A percentile compares a stretch with the other conserved stretches of the same genome.
These are phyloP conservation scores for Starmerella apicola DNA, from an alignment of 805 yeast species.

Conservation along the genomic window DNA sequence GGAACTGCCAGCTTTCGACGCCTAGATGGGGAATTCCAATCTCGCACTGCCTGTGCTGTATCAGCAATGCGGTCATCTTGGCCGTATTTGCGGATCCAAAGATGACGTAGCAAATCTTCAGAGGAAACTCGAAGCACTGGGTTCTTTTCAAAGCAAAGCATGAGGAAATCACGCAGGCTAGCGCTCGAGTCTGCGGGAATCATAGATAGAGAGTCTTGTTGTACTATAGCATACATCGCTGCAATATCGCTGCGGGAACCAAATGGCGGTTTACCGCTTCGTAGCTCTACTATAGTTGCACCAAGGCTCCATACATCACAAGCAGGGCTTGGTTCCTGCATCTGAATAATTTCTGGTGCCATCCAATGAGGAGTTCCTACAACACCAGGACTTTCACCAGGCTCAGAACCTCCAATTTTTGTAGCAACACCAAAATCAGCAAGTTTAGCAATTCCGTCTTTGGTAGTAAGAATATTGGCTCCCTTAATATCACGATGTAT, in stretches of 20 bases:
- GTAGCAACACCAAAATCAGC: conserved; percentile 75
- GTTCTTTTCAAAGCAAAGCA: conserved; percentile 59
- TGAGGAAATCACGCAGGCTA: conserved; percentile 43
- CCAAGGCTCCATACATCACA: conserved; percentile 83
- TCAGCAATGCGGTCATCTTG: conserved; percentile 6
- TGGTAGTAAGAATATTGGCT: conserved; percentile 54
- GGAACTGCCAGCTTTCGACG: conserved; percentile 18
- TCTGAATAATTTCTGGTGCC: conserved; percentile 90
- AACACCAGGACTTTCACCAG: conserved; percentile 23
- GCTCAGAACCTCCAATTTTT: conserved; percentile 16
- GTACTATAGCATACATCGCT: conserved; percentile 71
- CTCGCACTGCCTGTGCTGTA: conserved; percentile 24
- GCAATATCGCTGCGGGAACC: conserved; percentile 64
- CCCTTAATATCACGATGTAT: conserved; percentile 71
- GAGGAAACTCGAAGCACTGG: conserved; percentile 51
- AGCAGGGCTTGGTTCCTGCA: conserved; percentile 63
- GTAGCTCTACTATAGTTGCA: conserved; percentile 80
- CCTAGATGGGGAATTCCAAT: conserved; percentile 23
- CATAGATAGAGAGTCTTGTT: conserved; percentile 46
- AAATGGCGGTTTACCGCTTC: conserved; percentile 82
- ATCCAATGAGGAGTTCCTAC: conserved; percentile 96
- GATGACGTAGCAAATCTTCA: conserved; percentile 40
- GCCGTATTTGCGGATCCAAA: conserved; percentile 40
- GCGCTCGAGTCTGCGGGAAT: conserved; percentile 40
- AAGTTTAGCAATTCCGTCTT: conserved; percentile 50